Conservation (phyloP, 2,329 filamentous ascomycete genomes). For the Pyricularia pennisetigena region DNA sequence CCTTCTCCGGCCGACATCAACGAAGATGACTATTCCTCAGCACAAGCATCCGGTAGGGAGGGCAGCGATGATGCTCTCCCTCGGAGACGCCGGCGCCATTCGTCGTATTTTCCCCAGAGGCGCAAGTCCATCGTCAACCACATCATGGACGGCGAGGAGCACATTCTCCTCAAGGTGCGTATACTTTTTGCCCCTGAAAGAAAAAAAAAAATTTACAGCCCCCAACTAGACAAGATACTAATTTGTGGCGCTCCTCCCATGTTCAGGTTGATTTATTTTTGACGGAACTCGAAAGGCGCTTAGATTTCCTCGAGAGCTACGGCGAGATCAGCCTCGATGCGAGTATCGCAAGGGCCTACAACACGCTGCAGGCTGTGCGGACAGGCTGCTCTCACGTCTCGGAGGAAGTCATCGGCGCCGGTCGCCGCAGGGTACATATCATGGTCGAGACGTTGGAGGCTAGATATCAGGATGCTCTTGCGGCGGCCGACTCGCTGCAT, state of each 20-base stretch:
- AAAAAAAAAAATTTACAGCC: background rate
- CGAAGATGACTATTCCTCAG: slow-evolving; percentile 19
- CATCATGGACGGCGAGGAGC: slow-evolving; percentile 54
- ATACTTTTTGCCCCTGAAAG: background rate
- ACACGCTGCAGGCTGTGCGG: slow-evolving; percentile 76
- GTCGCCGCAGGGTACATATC: slow-evolving; percentile 72
- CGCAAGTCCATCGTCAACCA: slow-evolving; percentile 49
- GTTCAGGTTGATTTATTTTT: slow-evolving; percentile 67
- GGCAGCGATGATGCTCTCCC: slow-evolving; percentile 18
- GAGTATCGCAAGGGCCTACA: slow-evolving; percentile 75
- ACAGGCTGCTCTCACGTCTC: slow-evolving; percentile 84
- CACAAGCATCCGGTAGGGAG: slow-evolving; percentile 30
- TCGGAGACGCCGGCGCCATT: slow-evolving; percentile 39
- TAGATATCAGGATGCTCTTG: slow-evolving; percentile 77
- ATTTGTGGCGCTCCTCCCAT: background rate
- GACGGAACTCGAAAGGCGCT: slow-evolving; percentile 71
- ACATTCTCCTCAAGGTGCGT: slow-evolving; percentile 45
- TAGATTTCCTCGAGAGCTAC: slow-evolving; percentile 84
- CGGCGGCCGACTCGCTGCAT: slow-evolving; percentile 75
- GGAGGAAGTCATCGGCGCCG: slow-evolving; percentile 80
- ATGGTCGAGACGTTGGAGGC: slow-evolving; percentile 88
- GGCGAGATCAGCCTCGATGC: slow-evolving; percentile 75
- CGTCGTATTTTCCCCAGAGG: slow-evolving; percentile 42
- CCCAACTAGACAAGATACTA: background rate
- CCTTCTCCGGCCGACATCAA: slow-evolving; percentile 17